Conservation (phyloP, 805 yeast genomes). For the Sungouiella thailandica region DNA sequence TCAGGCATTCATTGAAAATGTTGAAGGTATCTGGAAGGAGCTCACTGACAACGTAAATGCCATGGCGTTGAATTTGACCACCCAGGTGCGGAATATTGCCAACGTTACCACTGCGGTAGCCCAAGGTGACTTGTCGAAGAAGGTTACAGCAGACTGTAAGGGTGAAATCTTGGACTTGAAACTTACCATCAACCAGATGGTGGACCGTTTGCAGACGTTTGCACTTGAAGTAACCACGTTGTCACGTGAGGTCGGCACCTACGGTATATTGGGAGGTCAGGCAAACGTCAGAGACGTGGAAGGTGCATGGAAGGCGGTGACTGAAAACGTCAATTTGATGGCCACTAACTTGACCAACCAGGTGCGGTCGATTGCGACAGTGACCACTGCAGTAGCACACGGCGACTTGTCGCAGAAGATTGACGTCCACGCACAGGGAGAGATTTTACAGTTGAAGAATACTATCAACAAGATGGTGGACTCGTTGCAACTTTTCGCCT, state of each 20-base stretch:
- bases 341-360: constrained; percentile 58
- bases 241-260: constrained; percentile 44
- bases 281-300: constrained; percentile 48
- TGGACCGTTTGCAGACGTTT: constrained; percentile 45
- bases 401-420: constrained; percentile 84
- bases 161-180: constrained; percentile 41
- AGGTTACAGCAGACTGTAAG: constrained; percentile 81
- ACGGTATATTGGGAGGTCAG: constrained; percentile 46
- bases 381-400: constrained; percentile 87
- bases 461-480: constrained; percentile 94
- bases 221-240: constrained; percentile 44
- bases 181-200: constrained; percentile 46
- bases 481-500: constrained; percentile 79
- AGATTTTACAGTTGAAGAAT: constrained; percentile 75
- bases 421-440: constrained; percentile 88
- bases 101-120: constrained; percentile 87
- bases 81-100: constrained; percentile 84
- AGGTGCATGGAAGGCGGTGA: constrained; percentile 48
- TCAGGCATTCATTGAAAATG: constrained; percentile 74
- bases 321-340: constrained; percentile 44
- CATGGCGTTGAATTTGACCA: constrained; percentile 83
- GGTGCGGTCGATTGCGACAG: constrained; percentile 84
- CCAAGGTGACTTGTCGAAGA: constrained; percentile 73
- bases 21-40: constrained; percentile 85
- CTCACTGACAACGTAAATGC: constrained; percentile 84